Evolutionary conservation across 495 filamentous ascomycete genomes (phyloP).

Genomic region (Evansstolkia leycettana): DNA sequence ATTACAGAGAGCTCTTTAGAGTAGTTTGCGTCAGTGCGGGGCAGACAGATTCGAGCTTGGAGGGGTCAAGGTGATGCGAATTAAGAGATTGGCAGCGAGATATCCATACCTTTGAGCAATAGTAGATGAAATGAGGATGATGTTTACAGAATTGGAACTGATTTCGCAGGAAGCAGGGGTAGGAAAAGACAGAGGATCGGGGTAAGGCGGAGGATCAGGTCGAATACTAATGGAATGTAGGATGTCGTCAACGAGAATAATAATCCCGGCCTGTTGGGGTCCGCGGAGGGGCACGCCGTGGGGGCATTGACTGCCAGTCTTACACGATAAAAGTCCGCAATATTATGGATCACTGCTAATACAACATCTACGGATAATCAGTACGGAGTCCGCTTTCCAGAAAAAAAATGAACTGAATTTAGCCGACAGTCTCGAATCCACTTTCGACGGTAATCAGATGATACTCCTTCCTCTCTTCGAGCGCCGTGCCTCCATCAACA

Average conservation of each 20-base stretch:
- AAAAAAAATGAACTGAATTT: no score
- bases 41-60: constrained; percentile 6
- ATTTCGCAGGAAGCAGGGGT: not conserved
- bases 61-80: not conserved
- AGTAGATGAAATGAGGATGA: not conserved
- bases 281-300: constrained; percentile 2
- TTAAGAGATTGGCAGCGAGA: not conserved
- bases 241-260: constrained; percentile 14
- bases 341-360: no score
- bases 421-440: no score
- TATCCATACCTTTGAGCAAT: not conserved
- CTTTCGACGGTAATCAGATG: no score
- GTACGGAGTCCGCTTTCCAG: no score
- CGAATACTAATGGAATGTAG: constrained; percentile 8
- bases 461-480: no score
- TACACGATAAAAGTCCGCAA: no score
- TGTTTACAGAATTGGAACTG: no score
- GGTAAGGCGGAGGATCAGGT: constrained; percentile 7
- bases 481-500: no score
- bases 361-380: no score
- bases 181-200: not conserved
- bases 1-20: constrained; percentile 8
- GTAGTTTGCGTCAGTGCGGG: constrained; percentile 26
- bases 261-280: constrained; percentile 28
- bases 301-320: not conserved